phyloP scores from a whole-genome alignment of 1,284 basidiomycete species.

The Apiotrichum sp. region DNA sequence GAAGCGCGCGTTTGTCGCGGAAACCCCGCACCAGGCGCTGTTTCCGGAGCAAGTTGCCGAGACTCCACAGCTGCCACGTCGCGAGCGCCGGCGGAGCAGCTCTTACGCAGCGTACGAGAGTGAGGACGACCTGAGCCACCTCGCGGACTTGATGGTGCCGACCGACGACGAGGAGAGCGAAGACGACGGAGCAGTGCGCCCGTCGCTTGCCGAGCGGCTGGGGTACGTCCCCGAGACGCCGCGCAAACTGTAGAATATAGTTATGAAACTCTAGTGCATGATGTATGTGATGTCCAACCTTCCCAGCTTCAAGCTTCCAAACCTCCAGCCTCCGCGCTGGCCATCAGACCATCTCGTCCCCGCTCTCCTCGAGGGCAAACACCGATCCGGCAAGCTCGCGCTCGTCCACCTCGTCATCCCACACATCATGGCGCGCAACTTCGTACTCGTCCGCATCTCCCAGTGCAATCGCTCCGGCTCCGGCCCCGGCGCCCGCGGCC shows the following conservation, averaged over 20 bases:
- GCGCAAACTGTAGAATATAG: constrained; percentile 4
- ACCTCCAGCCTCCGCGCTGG: background rate
- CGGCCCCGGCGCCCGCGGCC: constrained; percentile 1
- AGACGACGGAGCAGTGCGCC: background rate
- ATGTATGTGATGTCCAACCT: background rate
- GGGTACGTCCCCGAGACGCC: constrained; percentile 27
- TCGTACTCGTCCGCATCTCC: constrained; percentile 3
- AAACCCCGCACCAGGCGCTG: background rate
- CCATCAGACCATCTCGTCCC: background rate
- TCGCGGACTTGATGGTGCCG: constrained; percentile 39
- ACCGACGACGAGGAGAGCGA: constrained; percentile 36
- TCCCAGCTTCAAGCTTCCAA: background rate
- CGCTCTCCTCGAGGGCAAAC: background rate
- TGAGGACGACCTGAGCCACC: constrained; percentile 18
- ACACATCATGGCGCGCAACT: constrained; percentile 16
- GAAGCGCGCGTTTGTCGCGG: background rate
- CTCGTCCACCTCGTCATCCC: constrained; percentile 28
- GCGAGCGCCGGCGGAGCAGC: no score
- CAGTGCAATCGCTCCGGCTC: constrained; percentile 3
- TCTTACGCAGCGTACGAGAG: background rate
- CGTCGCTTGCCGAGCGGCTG: background rate
- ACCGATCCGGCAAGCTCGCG: background rate
- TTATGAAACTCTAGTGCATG: background rate
- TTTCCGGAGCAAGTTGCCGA: background rate
- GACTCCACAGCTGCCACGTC: no score